Evolutionary conservation across 306 rosid genomes (phyloP).

Genomic region (Vachellia pachyceras): DNA sequence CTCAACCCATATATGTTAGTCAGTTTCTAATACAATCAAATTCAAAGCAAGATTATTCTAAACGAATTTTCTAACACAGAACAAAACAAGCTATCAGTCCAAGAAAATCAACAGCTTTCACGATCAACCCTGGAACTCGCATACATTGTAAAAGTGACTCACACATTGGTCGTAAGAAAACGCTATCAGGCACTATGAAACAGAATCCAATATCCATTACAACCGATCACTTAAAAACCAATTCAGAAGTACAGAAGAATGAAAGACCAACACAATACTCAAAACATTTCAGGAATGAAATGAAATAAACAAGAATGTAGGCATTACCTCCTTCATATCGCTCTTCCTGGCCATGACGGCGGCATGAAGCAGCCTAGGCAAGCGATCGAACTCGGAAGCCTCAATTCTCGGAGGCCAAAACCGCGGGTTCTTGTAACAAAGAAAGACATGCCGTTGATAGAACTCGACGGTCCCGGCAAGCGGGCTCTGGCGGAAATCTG

Average conservation of each 20-base stretch:
- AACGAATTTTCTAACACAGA: neutral
- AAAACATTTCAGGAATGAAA: neutral
- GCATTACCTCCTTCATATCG: conserved; percentile 60
- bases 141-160: neutral
- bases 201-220: neutral
- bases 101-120: neutral
- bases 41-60: neutral
- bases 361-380: conserved; percentile 71
- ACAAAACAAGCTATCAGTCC: neutral
- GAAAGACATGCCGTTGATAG: conserved; percentile 65
- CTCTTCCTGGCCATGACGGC: conserved; percentile 62
- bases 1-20: neutral
- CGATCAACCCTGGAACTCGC: neutral
- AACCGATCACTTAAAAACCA: neutral
- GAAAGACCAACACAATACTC: neutral
- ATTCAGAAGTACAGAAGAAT: neutral
- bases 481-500: conserved; percentile 50
- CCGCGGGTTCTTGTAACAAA: conserved; percentile 70
- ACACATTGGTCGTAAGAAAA: neutral
- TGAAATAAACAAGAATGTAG: neutral
- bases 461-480: conserved; percentile 68
- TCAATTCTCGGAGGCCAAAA: conserved; percentile 73
- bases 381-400: conserved; percentile 72
- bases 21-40: neutral
- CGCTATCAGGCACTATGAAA: neutral